These are phyloP conservation scores for Eucalyptus pumila DNA, from an alignment of 345 rosid species.

Conservation along the genomic window DNA sequence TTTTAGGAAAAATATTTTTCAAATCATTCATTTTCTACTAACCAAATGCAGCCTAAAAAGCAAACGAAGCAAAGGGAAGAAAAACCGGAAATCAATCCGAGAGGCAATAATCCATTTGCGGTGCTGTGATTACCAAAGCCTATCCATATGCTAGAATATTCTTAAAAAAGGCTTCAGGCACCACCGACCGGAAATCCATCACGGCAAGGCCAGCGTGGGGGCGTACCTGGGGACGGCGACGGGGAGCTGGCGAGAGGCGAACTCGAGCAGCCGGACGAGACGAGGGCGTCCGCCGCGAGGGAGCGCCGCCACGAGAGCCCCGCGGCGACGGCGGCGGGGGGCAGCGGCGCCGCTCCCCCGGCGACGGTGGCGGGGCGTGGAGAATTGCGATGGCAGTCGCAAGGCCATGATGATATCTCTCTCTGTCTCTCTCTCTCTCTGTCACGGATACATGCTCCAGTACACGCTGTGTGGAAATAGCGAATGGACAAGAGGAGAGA, in stretches of 20 bases:
- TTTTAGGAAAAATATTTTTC: too few relatives aligned
- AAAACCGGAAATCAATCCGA: too few relatives aligned
- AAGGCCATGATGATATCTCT: constrained; percentile 22
- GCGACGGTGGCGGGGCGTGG: constrained; percentile 15
- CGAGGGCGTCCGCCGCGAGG: constrained; percentile 15
- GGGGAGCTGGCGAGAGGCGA: background rate
- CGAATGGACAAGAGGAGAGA: background rate
- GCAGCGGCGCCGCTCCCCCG: too few relatives aligned
- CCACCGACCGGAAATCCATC: too few relatives aligned
- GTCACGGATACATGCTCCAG: background rate
- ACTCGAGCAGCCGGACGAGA: background rate
- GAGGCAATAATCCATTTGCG: too few relatives aligned
- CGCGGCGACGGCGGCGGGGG: background rate
- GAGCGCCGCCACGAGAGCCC: constrained; percentile 29
- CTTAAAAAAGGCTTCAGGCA: too few relatives aligned
- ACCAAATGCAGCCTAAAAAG: too few relatives aligned
- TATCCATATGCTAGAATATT: too few relatives aligned
- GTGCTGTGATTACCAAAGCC: too few relatives aligned
- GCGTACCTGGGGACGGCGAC: background rate
- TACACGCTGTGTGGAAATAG: background rate
- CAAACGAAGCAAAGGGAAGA: too few relatives aligned
- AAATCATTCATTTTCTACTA: too few relatives aligned
- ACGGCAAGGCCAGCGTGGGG: background rate
- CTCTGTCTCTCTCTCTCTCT: background rate
- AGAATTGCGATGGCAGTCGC: constrained; percentile 44